phyloP scores from a whole-genome alignment of 352 stramenopile genomes.

The Globisporangium spinosum region DNA sequence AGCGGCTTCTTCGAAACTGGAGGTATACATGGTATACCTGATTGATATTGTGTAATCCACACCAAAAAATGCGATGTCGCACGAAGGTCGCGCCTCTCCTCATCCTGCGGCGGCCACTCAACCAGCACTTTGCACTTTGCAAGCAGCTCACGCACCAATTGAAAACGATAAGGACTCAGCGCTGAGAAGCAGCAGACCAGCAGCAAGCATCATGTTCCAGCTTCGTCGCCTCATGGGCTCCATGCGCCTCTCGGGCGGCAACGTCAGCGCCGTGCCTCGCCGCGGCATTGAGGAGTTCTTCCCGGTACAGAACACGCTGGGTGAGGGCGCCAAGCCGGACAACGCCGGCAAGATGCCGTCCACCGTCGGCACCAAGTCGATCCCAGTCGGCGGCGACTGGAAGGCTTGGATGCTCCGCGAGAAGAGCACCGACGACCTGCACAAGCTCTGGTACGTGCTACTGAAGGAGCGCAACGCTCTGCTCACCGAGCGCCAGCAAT shows the following conservation, averaged over 20 bases:
- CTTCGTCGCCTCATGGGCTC: constrained; percentile 65
- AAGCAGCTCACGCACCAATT: background rate
- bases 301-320: constrained; percentile 44
- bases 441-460: constrained; percentile 98
- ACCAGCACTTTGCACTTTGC: background rate
- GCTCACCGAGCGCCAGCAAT: constrained; percentile 90
- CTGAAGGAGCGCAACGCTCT: constrained; percentile 98
- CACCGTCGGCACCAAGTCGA: constrained; percentile 50
- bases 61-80: constrained; percentile 46
- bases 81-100: constrained; percentile 1
- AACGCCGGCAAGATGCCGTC: constrained; percentile 58
- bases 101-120: constrained; percentile 5
- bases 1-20: too few relatives aligned
- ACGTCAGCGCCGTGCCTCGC: constrained; percentile 31
- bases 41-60: too few relatives aligned
- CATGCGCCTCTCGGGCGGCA: constrained; percentile 41
- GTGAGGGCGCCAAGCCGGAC: constrained; percentile 49
- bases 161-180: background rate
- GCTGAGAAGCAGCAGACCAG: background rate
- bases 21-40: too few relatives aligned
- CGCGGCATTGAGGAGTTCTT: constrained; percentile 77
- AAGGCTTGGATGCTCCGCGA: constrained; percentile 94
- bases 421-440: constrained; percentile 97
- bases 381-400: constrained; percentile 90
- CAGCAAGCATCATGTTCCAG: constrained; percentile 56